phyloP scores from a whole-genome alignment of 2,329 filamentous ascomycete genomes.

The Botrytis hyacinthi region DNA sequence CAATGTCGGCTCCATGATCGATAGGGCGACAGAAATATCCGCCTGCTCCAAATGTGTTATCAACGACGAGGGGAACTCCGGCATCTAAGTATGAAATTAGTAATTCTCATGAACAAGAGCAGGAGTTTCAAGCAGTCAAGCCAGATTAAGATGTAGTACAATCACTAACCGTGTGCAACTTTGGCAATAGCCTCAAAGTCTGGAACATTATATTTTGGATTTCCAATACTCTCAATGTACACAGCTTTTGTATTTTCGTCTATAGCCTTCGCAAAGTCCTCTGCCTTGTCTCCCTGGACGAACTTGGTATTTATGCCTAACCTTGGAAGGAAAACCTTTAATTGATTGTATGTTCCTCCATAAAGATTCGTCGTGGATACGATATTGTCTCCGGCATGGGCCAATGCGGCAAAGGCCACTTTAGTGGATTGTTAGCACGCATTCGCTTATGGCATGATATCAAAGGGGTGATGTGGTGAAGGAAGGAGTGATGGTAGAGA shows the following conservation, averaged over 20 bases:
- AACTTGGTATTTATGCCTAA: conserved; percentile 87
- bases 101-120: background rate
- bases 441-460: background rate
- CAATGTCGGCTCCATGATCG: conserved; percentile 86
- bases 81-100: conserved; percentile 36
- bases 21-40: conserved; percentile 86
- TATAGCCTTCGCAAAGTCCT: conserved; percentile 76
- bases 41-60: conserved; percentile 93
- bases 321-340: conserved; percentile 84
- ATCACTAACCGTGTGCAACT: conserved; percentile 60
- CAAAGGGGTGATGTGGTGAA: background rate
- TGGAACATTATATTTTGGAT: conserved; percentile 91
- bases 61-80: conserved; percentile 61
- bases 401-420: conserved; percentile 70
- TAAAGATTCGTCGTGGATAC: conserved; percentile 88
- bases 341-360: conserved; percentile 94
- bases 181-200: conserved; percentile 85
- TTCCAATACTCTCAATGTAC: conserved; percentile 84
- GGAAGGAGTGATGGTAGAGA: background rate
- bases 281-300: conserved; percentile 72
- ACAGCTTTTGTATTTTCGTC: conserved; percentile 92
- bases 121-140: background rate
- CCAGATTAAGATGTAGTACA: background rate
- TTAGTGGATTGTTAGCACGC: background rate
- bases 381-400: conserved; percentile 87